Evolutionary conservation across 257 asterid species (phyloP), one percentile per base, ranked within the genome.

Genomic region (Ocimum tenuiflorum): DNA sequence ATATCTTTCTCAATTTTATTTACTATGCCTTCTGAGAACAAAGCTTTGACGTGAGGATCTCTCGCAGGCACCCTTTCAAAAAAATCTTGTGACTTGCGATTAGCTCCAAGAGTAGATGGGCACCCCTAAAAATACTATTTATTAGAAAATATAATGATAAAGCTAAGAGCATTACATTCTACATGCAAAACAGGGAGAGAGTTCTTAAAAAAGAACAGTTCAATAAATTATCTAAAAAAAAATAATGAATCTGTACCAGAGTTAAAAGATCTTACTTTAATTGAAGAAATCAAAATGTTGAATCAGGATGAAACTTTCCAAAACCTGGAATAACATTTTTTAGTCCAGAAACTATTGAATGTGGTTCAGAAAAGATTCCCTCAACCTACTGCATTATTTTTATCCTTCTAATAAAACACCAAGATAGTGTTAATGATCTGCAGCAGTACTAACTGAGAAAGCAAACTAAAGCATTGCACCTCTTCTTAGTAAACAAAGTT

Each of bases 71-170:
- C 95, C 67, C 97, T 80, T 70, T 94, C 97, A 69, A 94, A 86
- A 80, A 90, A 94, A 75, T 94, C 99, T 82, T 94, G 97, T 24
- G 95, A 85, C 87, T 92, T 89, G 35, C 95, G 94, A 79, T 72
- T 86, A 33, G 95, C 95, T 76, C 99, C 99, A 41, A 94, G 96
- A 13, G 99, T 94, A 73, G 96, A 79, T 9, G 99, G 99, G 72
- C 99, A 94, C 63, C 99, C 99, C 99, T 94, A 68, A 51, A 60
- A 69, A 36, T 58, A 53, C 15, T 15, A 65, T 65, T 42, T 63
- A 54, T 62, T 65, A 81, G 77, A 64, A 65, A 70, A 38, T 55
- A 45, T 27, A 9, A 43, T 18, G 59, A 46, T 56, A 60, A 27
- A 38, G 42, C 13, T 41, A 52, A 18, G 3, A 12, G 45, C 35